Conservation (phyloP, 2,329 filamentous ascomycete species). For the Hypomyces perniciosus region DNA sequence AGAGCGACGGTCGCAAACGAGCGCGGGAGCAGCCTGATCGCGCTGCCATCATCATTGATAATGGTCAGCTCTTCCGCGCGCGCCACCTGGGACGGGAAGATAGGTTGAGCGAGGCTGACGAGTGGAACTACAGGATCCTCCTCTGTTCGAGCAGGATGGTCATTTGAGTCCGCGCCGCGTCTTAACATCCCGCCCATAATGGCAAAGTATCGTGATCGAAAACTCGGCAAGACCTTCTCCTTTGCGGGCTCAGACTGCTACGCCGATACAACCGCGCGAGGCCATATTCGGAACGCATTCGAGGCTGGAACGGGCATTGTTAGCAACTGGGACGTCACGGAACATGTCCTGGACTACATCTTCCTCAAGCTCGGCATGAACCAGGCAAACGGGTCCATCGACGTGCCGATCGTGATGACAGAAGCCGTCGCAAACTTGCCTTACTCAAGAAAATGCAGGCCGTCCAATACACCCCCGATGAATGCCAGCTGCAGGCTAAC, state of each 20-base stretch:
- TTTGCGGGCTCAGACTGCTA: slow-evolving; percentile 93
- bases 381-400: slow-evolving; percentile 64
- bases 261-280: slow-evolving; percentile 84
- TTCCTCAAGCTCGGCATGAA: slow-evolving; percentile 93
- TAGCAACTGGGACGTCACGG: slow-evolving; percentile 97
- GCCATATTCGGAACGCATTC: slow-evolving; percentile 85
- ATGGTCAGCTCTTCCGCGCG: slow-evolving; percentile 55
- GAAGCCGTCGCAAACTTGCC: slow-evolving; percentile 87
- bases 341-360: slow-evolving; percentile 87
- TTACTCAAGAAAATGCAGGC: slow-evolving; percentile 81
- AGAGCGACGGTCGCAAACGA: slow-evolving; percentile 63
- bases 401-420: slow-evolving; percentile 88
- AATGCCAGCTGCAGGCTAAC: slow-evolving; percentile 15
- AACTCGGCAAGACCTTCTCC: slow-evolving; percentile 82
- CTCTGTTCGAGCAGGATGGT: slow-evolving; percentile 88
- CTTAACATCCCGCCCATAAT: slow-evolving; percentile 82
- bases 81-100: not conserved
- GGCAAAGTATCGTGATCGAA: slow-evolving; percentile 92
- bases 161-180: slow-evolving; percentile 77
- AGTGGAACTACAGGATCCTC: slow-evolving; percentile 62
- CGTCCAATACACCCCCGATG: not conserved
- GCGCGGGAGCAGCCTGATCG: slow-evolving; percentile 53
- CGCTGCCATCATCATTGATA: slow-evolving; percentile 93
- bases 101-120: slow-evolving; percentile 14
- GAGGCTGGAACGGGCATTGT: slow-evolving; percentile 86